Evolutionary conservation across 1,284 basidiomycete species (phyloP).

Genomic region (Hymenochaete sp.): DNA sequence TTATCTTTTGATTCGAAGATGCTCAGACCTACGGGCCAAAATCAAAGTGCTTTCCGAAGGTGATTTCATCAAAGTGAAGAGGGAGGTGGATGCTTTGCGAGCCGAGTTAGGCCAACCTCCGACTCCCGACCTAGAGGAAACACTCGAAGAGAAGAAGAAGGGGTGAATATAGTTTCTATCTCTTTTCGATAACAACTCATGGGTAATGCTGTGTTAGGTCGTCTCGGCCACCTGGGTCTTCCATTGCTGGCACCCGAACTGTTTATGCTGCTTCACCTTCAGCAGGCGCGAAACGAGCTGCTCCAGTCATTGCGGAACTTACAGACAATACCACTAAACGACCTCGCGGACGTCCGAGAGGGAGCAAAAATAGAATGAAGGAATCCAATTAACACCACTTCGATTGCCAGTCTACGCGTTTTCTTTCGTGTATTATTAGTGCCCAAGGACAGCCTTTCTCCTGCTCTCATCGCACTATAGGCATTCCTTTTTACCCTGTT

Average conservation of each 20-base stretch:
- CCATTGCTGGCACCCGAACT: constrained; percentile 22
- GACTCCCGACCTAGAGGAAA: constrained; percentile 57
- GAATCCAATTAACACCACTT: background rate
- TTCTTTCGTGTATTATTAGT: too few species aligned
- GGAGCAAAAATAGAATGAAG: constrained; percentile 35
- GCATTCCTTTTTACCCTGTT: too few species aligned
- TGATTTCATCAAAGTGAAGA: constrained; percentile 63
- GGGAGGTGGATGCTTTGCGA: constrained; percentile 63
- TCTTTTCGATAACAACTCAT: constrained; percentile 2
- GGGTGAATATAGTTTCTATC: constrained; percentile 40
- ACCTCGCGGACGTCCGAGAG: constrained; percentile 37
- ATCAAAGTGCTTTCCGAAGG: constrained; percentile 60
- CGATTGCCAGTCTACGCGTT: too few species aligned
- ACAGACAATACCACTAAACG: constrained; percentile 30
- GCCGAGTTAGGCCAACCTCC: constrained; percentile 66
- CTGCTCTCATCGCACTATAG: too few species aligned
- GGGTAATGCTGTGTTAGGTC: background rate
- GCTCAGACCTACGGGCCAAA: constrained; percentile 51
- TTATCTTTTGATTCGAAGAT: constrained; percentile 31
- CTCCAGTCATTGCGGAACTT: constrained; percentile 25
- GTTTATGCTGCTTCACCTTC: background rate
- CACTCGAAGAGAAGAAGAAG: constrained; percentile 62
- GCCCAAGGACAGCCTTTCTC: too few species aligned
- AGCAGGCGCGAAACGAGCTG: constrained; percentile 23
- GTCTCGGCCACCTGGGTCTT: background rate